Conservation (phyloP, 192 early-diverging fungal species). For the Linnemannia schmuckeri region DNA sequence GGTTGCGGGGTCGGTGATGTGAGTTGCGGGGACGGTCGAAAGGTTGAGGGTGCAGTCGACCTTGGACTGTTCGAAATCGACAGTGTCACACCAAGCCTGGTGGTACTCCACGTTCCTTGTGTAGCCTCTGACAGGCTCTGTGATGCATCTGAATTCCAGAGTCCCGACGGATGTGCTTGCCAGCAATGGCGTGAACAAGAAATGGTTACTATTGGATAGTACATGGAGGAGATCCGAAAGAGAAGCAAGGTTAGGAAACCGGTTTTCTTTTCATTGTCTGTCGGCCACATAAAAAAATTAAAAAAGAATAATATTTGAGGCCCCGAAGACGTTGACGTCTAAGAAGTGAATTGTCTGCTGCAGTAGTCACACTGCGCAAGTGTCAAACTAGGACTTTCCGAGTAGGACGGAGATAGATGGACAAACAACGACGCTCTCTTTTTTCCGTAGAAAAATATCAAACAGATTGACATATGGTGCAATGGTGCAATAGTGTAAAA, state of each 20-base stretch:
- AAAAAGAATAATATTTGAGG: slow-evolving; percentile 8
- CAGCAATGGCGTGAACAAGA: slow-evolving; percentile 89
- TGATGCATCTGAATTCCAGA: slow-evolving; percentile 88
- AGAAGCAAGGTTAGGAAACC: neutral
- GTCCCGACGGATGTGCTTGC: slow-evolving; percentile 90
- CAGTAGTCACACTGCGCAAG: neutral
- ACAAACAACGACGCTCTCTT: neutral
- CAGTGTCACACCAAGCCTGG: slow-evolving; percentile 70
- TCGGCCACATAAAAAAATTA: neutral
- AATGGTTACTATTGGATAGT: slow-evolving; percentile 73
- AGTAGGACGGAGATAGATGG: neutral
- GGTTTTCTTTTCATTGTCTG: neutral
- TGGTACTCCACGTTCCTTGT: slow-evolving; percentile 72
- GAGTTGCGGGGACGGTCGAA: slow-evolving; percentile 16
- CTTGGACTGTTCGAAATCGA: slow-evolving; percentile 52
- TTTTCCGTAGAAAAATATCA: too few relatives aligned
- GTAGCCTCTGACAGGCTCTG: slow-evolving; percentile 81
- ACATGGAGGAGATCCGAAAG: neutral
- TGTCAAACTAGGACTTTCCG: neutral
- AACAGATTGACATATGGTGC: too few relatives aligned
- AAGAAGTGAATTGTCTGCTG: neutral
- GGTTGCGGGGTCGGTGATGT: slow-evolving; percentile 2
- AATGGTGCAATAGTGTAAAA: too few relatives aligned
- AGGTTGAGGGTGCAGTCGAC: slow-evolving; percentile 43
- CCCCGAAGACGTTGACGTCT: neutral